Evolutionary conservation across 169 alveolate genomes (phyloP).

Genomic region (Cryptosporidium sp.): DNA sequence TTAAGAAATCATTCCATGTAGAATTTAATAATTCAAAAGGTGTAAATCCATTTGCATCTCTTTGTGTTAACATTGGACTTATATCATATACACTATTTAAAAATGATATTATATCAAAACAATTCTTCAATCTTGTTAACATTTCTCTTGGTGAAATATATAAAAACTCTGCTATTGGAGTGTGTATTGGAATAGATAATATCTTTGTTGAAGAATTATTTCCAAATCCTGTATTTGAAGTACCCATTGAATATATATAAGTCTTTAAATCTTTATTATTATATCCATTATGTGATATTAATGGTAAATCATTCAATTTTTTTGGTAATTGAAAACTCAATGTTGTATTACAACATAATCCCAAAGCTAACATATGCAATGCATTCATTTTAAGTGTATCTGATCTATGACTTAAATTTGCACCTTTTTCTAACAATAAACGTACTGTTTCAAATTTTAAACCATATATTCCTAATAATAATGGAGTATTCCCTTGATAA

Average conservation of each 20-base stretch:
- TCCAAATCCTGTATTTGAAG: constrained; percentile 73
- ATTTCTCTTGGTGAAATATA: constrained; percentile 75
- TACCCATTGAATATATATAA: constrained; percentile 72
- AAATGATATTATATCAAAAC: constrained; percentile 50
- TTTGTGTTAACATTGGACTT: constrained; percentile 47
- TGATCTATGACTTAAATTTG: constrained; percentile 75
- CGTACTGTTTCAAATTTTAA: constrained; percentile 81
- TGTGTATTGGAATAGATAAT: constrained; percentile 67
- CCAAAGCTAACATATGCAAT: constrained; percentile 43
- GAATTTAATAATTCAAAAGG: constrained; percentile 64
- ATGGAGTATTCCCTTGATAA: constrained; percentile 87
- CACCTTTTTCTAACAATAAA: constrained; percentile 82
- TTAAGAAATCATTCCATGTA: constrained; percentile 58
- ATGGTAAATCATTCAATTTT: constrained; percentile 66
- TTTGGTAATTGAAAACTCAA: constrained; percentile 65
- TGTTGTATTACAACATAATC: constrained; percentile 64
- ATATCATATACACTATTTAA: constrained; percentile 35
- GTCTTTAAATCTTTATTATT: constrained; percentile 63
- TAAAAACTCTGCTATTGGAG: constrained; percentile 58
- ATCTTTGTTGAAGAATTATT: constrained; percentile 53
- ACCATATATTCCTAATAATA: constrained; percentile 86
- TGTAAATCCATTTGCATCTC: constrained; percentile 54
- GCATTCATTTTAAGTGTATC: constrained; percentile 50
- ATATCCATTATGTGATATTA: constrained; percentile 48
- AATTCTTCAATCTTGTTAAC: constrained; percentile 48